Percentiles rank a stretch among this genome's conserved stretches.
These are phyloP conservation scores for Teratosphaeria epicoccoides DNA, from an alignment of 2,329 filamentous ascomycete species.

Conservation along the genomic window DNA sequence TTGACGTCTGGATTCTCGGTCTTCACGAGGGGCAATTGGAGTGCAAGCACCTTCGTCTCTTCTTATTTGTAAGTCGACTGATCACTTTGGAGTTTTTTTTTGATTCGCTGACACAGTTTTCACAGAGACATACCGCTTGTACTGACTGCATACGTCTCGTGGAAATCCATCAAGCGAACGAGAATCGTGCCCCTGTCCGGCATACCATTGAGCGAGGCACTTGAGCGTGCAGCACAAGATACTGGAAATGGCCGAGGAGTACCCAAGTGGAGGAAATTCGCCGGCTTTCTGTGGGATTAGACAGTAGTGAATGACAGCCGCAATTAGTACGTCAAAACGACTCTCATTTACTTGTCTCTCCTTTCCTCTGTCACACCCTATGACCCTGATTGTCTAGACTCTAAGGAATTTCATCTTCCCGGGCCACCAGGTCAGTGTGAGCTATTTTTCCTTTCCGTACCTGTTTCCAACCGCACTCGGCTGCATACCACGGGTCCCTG, in stretches of 20 bases:
- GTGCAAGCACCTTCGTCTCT: neutral
- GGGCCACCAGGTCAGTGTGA: no score
- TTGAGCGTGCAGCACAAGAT: conserved; percentile 13
- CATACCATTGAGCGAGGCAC: conserved; percentile 14
- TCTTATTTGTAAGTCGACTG: neutral
- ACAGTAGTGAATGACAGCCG: neutral
- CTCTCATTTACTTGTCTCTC: neutral
- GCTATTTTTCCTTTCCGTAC: no score
- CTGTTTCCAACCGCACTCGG: neutral
- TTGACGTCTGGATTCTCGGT: conserved; percentile 21
- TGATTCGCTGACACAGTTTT: conserved; percentile 5
- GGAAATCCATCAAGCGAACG: conserved; percentile 18
- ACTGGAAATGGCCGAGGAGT: conserved; percentile 10
- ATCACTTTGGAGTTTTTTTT: neutral
- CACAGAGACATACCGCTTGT: conserved; percentile 24
- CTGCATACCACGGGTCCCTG: neutral
- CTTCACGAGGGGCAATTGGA: conserved; percentile 15
- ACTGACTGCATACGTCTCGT: conserved; percentile 13
- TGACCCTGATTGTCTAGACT: no score
- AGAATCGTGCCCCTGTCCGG: conserved; percentile 15
- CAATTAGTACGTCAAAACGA: neutral
- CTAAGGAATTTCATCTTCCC: no score
- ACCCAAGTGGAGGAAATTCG: conserved; percentile 11
- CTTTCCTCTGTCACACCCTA: no score
- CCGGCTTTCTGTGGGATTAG: conserved; percentile 17